phyloP scores from a whole-genome alignment of 805 yeast species.

The Teunomyces atbi region DNA sequence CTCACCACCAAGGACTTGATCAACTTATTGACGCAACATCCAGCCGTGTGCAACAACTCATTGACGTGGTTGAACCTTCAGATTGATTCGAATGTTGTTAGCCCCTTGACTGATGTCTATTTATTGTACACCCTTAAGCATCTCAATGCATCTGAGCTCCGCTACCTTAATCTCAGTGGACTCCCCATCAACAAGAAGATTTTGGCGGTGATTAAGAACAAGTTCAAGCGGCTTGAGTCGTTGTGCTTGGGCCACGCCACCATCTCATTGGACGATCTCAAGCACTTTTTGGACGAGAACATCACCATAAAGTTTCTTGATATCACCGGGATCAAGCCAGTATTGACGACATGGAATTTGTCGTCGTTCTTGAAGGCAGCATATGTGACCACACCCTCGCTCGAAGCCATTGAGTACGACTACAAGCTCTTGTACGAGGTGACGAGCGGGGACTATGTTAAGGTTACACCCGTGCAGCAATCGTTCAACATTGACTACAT shows the following conservation, averaged over 20 bases:
- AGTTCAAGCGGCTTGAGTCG: constrained; percentile 42
- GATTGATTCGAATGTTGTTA: constrained; percentile 60
- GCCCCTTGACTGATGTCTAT: constrained; percentile 54
- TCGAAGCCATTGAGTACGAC: constrained; percentile 66
- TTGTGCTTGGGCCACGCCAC: constrained; percentile 42
- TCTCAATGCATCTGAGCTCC: constrained; percentile 44
- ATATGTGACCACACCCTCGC: constrained; percentile 20
- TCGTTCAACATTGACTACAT: constrained; percentile 25
- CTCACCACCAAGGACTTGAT: constrained; percentile 71
- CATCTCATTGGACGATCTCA: constrained; percentile 37
- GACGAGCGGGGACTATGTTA: constrained; percentile 36
- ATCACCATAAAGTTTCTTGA: constrained; percentile 54
- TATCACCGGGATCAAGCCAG: constrained; percentile 55
- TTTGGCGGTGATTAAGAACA: constrained; percentile 35
- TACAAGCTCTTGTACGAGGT: constrained; percentile 53
- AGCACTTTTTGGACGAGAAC: constrained; percentile 30
- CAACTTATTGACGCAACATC: constrained; percentile 69
- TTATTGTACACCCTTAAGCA: constrained; percentile 43
- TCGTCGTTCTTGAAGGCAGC: constrained; percentile 26
- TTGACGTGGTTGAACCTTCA: constrained; percentile 67
- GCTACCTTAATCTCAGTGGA: constrained; percentile 62
- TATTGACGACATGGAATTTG: constrained; percentile 57
- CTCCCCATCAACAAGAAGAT: constrained; percentile 50
- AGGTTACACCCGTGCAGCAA: constrained; percentile 28
- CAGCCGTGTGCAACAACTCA: constrained; percentile 49